Conservation (phyloP, 2,329 filamentous ascomycete species). For the Dactylellina cionopaga region DNA sequence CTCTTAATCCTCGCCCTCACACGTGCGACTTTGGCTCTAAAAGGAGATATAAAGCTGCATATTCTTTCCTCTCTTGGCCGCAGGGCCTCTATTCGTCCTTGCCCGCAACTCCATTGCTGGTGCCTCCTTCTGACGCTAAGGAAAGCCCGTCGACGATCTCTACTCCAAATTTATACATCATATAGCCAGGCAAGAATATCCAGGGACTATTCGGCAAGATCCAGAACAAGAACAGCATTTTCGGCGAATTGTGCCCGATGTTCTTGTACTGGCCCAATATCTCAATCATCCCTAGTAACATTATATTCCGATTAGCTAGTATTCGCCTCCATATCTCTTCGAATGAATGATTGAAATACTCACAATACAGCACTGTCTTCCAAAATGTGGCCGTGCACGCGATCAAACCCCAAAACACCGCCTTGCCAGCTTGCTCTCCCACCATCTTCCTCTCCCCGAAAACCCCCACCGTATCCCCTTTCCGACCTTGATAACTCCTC, state of each 20-base stretch:
- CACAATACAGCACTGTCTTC: constrained; percentile 75
- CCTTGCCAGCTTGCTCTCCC: constrained; percentile 65
- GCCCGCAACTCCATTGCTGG: neutral
- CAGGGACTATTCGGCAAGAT: constrained; percentile 74
- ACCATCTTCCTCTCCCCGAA: constrained; percentile 64
- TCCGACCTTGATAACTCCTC: neutral
- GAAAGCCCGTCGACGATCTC: constrained; percentile 69
- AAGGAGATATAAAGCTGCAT: too few species aligned
- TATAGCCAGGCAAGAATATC: constrained; percentile 72
- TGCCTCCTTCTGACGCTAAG: neutral
- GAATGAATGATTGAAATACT: too few species aligned
- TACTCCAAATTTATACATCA: constrained; percentile 69
- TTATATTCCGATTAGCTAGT: neutral
- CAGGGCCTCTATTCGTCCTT: constrained; percentile 7
- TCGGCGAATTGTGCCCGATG: constrained; percentile 70
- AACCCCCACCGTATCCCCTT: constrained; percentile 9
- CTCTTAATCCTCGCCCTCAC: too few species aligned
- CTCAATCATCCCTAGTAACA: constrained; percentile 72
- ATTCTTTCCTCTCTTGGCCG: neutral
- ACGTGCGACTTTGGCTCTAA: too few species aligned
- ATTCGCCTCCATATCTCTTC: too few species aligned
- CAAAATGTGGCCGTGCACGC: constrained; percentile 72
- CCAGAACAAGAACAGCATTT: constrained; percentile 69
- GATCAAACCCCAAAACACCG: constrained; percentile 70
- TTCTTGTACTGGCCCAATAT: constrained; percentile 70